Percentiles rank a stretch among this genome's conserved stretches.
Evolutionary conservation across 768 basidiomycete genomes (phyloP).

Genomic region (Neoboletus magnificus): DNA sequence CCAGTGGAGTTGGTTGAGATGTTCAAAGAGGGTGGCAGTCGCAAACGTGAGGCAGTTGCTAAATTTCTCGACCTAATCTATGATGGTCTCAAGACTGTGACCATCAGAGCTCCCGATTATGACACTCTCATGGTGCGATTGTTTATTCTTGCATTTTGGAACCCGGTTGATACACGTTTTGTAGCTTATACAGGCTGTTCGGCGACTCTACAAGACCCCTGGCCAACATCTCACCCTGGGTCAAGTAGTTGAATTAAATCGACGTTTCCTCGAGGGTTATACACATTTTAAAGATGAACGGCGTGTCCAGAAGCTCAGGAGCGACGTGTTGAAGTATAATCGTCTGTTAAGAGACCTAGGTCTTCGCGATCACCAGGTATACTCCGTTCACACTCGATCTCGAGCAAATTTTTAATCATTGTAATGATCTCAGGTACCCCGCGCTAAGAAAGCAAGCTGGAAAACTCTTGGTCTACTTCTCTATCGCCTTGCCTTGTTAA

Average conservation of each 20-base stretch:
- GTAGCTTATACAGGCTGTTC: conserved; percentile 92
- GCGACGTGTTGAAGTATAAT: conserved; percentile 86
- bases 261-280: conserved; percentile 91
- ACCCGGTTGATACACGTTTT: conserved; percentile 3
- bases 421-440: conserved; percentile 59
- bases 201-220: conserved; percentile 90
- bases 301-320: conserved; percentile 74
- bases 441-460: conserved; percentile 82
- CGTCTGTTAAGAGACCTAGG: conserved; percentile 85
- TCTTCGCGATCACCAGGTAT: conserved; percentile 88
- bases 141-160: not conserved
- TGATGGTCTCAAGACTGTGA: conserved; percentile 92
- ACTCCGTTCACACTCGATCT: conserved; percentile 7
- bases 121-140: conserved; percentile 92
- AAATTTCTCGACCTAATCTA: conserved; percentile 90
- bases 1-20: conserved; percentile 83
- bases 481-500: conserved; percentile 76
- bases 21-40: conserved; percentile 85
- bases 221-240: conserved; percentile 91
- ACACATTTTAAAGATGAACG: conserved; percentile 91
- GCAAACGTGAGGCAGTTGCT: conserved; percentile 87
- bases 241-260: conserved; percentile 93
- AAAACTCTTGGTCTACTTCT: conserved; percentile 80
- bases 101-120: conserved; percentile 92
- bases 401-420: not conserved